Conservation (phyloP, 2,329 filamentous ascomycete species). For the Mycocentrospora acerina region DNA sequence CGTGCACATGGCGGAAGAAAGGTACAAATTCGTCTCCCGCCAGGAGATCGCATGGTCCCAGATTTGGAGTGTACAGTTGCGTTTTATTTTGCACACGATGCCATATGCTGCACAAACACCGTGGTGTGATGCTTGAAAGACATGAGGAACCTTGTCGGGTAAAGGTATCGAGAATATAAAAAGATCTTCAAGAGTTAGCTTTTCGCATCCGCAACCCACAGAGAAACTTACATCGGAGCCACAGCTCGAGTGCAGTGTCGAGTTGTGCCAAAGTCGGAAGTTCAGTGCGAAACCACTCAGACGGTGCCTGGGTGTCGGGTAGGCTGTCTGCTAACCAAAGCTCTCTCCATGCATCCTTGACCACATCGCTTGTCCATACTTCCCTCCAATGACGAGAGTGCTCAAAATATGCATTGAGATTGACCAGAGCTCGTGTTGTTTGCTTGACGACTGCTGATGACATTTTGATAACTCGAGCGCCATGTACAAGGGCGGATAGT, state of each 20-base stretch:
- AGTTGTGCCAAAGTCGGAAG: slow-evolving; percentile 49
- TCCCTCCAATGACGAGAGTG: slow-evolving; percentile 49
- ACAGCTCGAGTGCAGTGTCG: slow-evolving; percentile 49
- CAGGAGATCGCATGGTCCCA: slow-evolving; percentile 66
- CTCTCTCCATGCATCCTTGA: slow-evolving; percentile 50
- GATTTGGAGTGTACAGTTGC: slow-evolving; percentile 61
- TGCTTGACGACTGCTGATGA: slow-evolving; percentile 43
- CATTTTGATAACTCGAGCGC: slow-evolving; percentile 42
- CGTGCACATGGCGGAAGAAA: slow-evolving; percentile 45
- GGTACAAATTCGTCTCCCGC: slow-evolving; percentile 53
- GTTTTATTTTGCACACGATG: slow-evolving; percentile 62
- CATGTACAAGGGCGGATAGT: slow-evolving; percentile 43
- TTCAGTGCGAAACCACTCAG: slow-evolving; percentile 50
- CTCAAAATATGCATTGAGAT: slow-evolving; percentile 50
- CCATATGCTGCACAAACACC: slow-evolving; percentile 63
- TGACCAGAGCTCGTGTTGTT: slow-evolving; percentile 44
- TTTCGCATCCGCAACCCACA: not conserved
- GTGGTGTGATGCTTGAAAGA: slow-evolving; percentile 65
- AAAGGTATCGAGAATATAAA: slow-evolving; percentile 61
- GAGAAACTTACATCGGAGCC: slow-evolving; percentile 44
- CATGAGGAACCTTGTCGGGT: slow-evolving; percentile 58
- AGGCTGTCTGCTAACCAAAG: slow-evolving; percentile 50
- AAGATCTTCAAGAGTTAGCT: slow-evolving; percentile 36
- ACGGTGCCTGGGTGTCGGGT: slow-evolving; percentile 44
- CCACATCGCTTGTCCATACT: slow-evolving; percentile 50